These are phyloP conservation scores for Micromonas commoda DNA, from an alignment of 139 green algal genomes.

Conservation along the genomic window DNA sequence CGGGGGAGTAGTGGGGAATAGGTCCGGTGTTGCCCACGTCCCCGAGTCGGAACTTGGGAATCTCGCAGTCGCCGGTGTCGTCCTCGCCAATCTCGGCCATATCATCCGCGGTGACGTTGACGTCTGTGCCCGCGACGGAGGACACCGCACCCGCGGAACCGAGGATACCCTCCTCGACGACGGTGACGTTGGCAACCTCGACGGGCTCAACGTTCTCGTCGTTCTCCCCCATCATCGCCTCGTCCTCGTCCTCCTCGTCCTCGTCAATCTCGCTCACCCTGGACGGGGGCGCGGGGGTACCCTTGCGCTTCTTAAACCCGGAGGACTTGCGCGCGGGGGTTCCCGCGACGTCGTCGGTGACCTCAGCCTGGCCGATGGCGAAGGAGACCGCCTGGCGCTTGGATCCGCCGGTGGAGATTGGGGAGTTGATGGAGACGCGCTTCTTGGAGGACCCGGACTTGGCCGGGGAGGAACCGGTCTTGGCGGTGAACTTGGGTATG, in stretches of 20 bases:
- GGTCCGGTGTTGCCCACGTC: background rate
- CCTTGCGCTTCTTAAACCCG: background rate
- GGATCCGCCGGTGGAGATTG: background rate
- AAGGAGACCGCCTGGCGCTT: background rate
- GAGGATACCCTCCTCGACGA: background rate
- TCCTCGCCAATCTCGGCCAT: background rate
- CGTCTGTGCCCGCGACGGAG: too few relatives aligned
- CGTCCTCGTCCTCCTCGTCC: background rate
- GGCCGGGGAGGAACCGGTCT: too few relatives aligned
- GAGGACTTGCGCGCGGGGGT: too few relatives aligned
- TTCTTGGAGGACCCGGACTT: background rate
- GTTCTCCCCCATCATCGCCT: background rate
- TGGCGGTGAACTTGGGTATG: background rate
- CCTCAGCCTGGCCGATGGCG: background rate
- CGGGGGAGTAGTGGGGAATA: background rate
- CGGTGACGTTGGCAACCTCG: background rate
- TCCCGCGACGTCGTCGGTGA: background rate
- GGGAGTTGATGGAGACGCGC: background rate
- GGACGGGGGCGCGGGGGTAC: background rate
- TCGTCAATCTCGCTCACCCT: background rate
- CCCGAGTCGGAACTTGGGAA: background rate
- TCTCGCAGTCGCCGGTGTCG: background rate
- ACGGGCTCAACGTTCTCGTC: background rate
- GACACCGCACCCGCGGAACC: too few relatives aligned
- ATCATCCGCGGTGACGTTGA: background rate